Base-by-base conservation (phyloP, 2,329 filamentous ascomycete species). In the Leptographium lundbergii region DNA sequence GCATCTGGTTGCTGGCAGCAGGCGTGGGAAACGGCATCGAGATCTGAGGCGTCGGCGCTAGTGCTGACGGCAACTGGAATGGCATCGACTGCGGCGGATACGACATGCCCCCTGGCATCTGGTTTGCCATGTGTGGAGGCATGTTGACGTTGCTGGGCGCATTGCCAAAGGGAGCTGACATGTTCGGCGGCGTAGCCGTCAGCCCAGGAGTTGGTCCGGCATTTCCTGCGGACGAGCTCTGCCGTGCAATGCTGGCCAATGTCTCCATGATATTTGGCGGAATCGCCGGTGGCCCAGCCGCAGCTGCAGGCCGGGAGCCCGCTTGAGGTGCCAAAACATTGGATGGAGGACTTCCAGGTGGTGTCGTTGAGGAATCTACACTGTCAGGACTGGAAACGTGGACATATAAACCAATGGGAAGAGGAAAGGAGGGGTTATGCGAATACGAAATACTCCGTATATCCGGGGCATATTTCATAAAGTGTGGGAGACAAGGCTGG, bases 201-300 rank as follows among this genome's bases (percentile, higher is more conserved):
- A 61, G 56, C 1, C 57, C 54, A 57, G 79, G 73, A 54, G 77
- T 72, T 45, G 78, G 72, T 61, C 24, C 25, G 19, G 29, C 42
- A n/a, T 36, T 53, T 14, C 53, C 54, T 10, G 76, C 71, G 25
- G 75, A 74, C 45, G 77, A 81, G 69, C 85, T 90, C 71, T 89
- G 86, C 64, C 88, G 86, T 47, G 88, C 87, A 73, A 94, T 87
- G 68, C 88, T 89, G 63, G 88, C 87, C 63, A 94, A 79, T 52
- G 87, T 87, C 69, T 88, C 87, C 72, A 91, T 78, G 66, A 94
- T 91, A 64, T 84, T 86, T 62, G 69, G 48, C 19, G 66, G 67
- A 19, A 72, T 75, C 72, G 62, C 76, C 72, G 69, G 65, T 9
- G 70, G 68, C 27, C 78, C 74, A 75, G 67, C 57, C n/a, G 70